Conservation (phyloP, 305 asterid genomes). For the Stenogyne calaminthoides region DNA sequence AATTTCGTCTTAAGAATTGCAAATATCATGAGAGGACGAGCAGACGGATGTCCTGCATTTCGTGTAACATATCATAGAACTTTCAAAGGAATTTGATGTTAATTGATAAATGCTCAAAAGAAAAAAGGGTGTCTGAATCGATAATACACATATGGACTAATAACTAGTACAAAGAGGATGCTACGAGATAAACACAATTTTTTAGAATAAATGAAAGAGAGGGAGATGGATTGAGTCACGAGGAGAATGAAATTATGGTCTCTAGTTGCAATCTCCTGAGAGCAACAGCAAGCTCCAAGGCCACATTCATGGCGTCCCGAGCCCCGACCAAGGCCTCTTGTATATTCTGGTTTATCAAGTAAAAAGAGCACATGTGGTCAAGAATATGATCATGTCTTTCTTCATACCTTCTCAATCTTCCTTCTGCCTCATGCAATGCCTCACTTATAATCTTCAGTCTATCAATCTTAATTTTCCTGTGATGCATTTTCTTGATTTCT, state of each 20-base stretch:
- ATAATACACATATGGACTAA: background rate
- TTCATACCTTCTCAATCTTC: conserved; percentile 25
- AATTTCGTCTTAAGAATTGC: background rate
- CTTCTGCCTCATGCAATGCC: conserved; percentile 31
- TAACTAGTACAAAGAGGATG: too few relatives aligned
- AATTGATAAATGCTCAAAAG: too few relatives aligned
- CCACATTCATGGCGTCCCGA: conserved; percentile 44
- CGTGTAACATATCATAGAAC: too few relatives aligned
- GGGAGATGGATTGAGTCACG: background rate
- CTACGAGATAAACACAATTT: too few relatives aligned
- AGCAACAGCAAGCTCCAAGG: conserved; percentile 34
- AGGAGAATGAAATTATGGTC: conserved; percentile 1
- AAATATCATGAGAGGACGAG: background rate
- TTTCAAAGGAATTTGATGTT: background rate
- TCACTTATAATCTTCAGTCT: conserved; percentile 23
- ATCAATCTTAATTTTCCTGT: background rate
- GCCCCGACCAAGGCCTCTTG: conserved; percentile 48
- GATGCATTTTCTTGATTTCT: conserved; percentile 21
- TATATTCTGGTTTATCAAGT: conserved; percentile 39
- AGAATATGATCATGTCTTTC: conserved; percentile 56
- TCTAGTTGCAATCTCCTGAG: conserved; percentile 47
- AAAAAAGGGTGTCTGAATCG: too few relatives aligned
- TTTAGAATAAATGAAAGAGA: too few relatives aligned
- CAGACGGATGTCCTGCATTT: background rate
- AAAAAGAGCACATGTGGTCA: conserved; percentile 46